Evolutionary conservation across 1,284 basidiomycete species (phyloP).

Genomic region (Pseudozyma tsukubaensis): DNA sequence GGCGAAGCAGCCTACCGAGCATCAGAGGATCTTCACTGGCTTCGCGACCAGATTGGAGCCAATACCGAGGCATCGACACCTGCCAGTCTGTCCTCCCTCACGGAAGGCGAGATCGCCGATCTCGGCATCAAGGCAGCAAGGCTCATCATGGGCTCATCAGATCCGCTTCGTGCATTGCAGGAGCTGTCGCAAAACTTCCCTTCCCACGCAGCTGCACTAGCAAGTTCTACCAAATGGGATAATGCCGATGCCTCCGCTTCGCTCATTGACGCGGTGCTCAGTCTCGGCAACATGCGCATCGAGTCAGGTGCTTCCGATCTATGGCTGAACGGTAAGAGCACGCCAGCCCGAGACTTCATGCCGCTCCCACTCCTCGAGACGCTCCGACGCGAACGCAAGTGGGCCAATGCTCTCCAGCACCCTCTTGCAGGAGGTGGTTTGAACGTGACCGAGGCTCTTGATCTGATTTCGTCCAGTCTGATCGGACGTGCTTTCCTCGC

Average conservation of each 20-base stretch:
- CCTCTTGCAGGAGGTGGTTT: constrained; percentile 76
- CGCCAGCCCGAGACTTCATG: constrained; percentile 37
- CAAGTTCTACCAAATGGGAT: constrained; percentile 42
- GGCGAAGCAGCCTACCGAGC: constrained; percentile 3
- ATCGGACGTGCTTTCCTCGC: constrained; percentile 42
- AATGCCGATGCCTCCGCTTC: constrained; percentile 19
- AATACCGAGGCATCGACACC: constrained; percentile 5
- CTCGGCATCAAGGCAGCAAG: constrained; percentile 54
- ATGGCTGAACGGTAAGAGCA: constrained; percentile 62
- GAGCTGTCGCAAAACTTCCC: constrained; percentile 66
- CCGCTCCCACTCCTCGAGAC: constrained; percentile 44
- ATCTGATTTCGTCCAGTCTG: constrained; percentile 72
- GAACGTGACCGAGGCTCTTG: constrained; percentile 77
- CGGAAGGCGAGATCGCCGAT: constrained; percentile 28
- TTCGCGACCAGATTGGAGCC: constrained; percentile 32
- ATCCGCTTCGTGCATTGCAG: constrained; percentile 59
- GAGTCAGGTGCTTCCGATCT: constrained; percentile 53
- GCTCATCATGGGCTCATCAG: constrained; percentile 48
- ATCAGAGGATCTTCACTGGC: constrained; percentile 21
- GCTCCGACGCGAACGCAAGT: constrained; percentile 78
- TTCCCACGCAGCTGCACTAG: constrained; percentile 47
- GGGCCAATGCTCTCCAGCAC: constrained; percentile 71
- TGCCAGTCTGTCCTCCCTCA: constrained; percentile 19
- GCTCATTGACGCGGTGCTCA: constrained; percentile 39
- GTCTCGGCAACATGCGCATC: constrained; percentile 35